Conservation (phyloP, 768 basidiomycete species). For the Hypholoma sublateritium region DNA sequence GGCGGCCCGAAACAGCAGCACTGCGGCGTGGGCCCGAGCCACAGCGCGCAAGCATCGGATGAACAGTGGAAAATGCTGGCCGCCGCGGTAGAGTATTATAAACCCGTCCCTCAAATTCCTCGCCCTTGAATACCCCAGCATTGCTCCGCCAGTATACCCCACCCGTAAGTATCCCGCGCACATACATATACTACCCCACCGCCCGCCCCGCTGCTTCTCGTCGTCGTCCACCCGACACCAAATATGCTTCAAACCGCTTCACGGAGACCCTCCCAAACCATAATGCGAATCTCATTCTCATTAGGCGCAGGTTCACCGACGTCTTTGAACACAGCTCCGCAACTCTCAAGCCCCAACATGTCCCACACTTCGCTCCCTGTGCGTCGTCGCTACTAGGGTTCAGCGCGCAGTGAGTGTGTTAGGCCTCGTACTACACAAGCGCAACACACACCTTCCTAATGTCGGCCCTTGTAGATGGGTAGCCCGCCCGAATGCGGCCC, state of each 20-base stretch:
- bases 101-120: too few relatives aligned
- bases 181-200: too few relatives aligned
- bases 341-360: slow-evolving; percentile 17
- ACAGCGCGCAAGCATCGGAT: too few relatives aligned
- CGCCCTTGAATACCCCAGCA: too few relatives aligned
- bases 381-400: slow-evolving; percentile 21
- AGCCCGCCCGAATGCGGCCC: slow-evolving; percentile 2
- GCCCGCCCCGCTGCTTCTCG: too few relatives aligned
- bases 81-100: too few relatives aligned
- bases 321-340: slow-evolving; percentile 17
- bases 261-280: slow-evolving; percentile 2
- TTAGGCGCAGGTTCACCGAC: not conserved
- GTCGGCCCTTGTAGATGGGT: slow-evolving; percentile 10
- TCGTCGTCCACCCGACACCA: too few relatives aligned
- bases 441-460: slow-evolving; percentile 7
- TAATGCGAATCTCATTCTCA: slow-evolving; percentile 9
- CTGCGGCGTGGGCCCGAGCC: too few relatives aligned
- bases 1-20: too few relatives aligned
- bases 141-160: too few relatives aligned
- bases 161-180: too few relatives aligned
- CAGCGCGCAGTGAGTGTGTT: not conserved
- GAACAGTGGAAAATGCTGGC: too few relatives aligned
- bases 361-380: slow-evolving; percentile 11
- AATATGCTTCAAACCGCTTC: not conserved
- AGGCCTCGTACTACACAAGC: not conserved